phyloP scores from a whole-genome alignment of 164 flowering plant genomes.

The Buxus sempervirens region DNA sequence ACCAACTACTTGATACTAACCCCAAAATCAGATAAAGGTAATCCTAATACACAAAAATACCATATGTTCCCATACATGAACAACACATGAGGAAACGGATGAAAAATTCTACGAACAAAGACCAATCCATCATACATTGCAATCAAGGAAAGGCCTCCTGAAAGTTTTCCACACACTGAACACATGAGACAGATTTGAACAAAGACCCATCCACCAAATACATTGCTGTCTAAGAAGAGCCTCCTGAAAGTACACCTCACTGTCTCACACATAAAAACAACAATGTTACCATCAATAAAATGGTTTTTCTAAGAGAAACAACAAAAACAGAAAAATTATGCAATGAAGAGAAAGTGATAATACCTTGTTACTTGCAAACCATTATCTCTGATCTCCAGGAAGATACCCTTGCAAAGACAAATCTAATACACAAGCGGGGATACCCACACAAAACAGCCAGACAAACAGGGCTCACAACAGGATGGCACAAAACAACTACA shows the following conservation, averaged over 20 bases:
- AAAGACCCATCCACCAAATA: conserved; percentile 6
- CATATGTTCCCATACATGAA: background rate
- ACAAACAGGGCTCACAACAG: conserved; percentile 10
- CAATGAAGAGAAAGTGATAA: background rate
- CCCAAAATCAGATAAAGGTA: background rate
- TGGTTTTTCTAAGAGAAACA: background rate
- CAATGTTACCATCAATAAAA: background rate
- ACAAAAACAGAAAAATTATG: background rate
- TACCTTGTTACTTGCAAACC: conserved; percentile 29
- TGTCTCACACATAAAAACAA: conserved; percentile 6
- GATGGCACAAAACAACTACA: conserved; percentile 10
- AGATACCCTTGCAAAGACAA: conserved; percentile 6
- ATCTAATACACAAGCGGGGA: background rate
- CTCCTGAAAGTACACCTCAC: no score
- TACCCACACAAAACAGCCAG: background rate
- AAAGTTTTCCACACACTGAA: no score
- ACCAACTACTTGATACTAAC: background rate
- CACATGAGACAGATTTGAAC: no score
- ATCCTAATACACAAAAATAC: background rate
- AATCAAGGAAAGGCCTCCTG: conserved; percentile 12
- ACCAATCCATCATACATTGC: conserved; percentile 1
- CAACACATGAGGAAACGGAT: background rate
- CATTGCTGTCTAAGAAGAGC: conserved; percentile 6
- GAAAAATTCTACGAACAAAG: conserved; percentile 4
- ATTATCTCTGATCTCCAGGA: conserved; percentile 25